These are phyloP conservation scores for Narthecium ossifragum DNA, from an alignment of 106 monocot genomes.

Conservation along the genomic window DNA sequence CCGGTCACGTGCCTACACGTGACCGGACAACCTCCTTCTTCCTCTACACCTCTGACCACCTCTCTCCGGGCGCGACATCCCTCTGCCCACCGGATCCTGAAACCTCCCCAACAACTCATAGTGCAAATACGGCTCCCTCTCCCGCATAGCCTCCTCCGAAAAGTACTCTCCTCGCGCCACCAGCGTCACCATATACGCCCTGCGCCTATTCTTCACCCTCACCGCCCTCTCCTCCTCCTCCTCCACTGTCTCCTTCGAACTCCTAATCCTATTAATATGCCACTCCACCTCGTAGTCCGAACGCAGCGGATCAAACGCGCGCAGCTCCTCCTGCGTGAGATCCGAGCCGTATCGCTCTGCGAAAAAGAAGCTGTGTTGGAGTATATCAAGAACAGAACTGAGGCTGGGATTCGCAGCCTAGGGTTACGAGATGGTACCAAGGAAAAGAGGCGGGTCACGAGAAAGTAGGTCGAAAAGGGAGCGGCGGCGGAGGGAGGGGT, in stretches of 20 bases:
- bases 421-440: slow-evolving; percentile 27
- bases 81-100: slow-evolving; percentile 71
- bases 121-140: slow-evolving; percentile 90
- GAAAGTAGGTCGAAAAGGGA: slow-evolving; percentile 72
- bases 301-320: slow-evolving; percentile 39
- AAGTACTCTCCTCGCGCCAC: slow-evolving; percentile 68
- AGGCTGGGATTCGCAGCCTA: not conserved
- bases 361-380: not conserved
- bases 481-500: slow-evolving; percentile 37
- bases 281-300: slow-evolving; percentile 71
- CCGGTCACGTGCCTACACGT: too few relatives aligned
- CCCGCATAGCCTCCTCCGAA: slow-evolving; percentile 90
- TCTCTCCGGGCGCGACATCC: slow-evolving; percentile 76
- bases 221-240: slow-evolving; percentile 20
- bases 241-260: slow-evolving; percentile 20
- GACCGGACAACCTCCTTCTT: too few relatives aligned
- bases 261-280: slow-evolving; percentile 48
- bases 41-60: slow-evolving; percentile 90
- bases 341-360: slow-evolving; percentile 71
- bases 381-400: not conserved
- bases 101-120: slow-evolving; percentile 77
- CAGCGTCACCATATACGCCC: slow-evolving; percentile 70
- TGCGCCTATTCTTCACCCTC: slow-evolving; percentile 65
- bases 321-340: slow-evolving; percentile 59
- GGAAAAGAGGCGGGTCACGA: slow-evolving; percentile 83